These are phyloP conservation scores for Calocera viscosa DNA, from an alignment of 768 basidiomycete genomes.

Conservation along the genomic window DNA sequence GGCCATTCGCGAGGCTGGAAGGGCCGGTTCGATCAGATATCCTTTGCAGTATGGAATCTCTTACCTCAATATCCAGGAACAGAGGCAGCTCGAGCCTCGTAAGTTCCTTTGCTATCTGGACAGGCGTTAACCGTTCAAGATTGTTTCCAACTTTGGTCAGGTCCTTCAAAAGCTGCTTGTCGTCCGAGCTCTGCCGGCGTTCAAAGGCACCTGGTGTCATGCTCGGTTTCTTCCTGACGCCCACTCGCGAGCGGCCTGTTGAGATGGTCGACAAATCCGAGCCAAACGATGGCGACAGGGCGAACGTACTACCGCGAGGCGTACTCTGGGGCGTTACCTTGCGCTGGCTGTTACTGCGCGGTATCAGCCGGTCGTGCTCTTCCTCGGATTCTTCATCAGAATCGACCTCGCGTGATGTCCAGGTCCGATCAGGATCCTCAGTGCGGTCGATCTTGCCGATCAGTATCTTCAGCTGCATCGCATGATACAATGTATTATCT, in stretches of 20 bases:
- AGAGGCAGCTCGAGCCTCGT: neutral
- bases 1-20: neutral
- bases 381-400: neutral
- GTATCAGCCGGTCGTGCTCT: neutral
- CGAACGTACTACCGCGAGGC: neutral
- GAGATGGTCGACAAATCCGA: neutral
- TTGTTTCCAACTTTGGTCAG: neutral
- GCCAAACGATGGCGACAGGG: neutral
- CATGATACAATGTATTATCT: neutral
- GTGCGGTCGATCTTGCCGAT: neutral
- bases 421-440: neutral
- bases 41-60: neutral
- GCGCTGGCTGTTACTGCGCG: neutral
- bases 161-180: slow-evolving; percentile 7
- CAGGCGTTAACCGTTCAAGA: neutral
- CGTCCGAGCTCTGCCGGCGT: slow-evolving; percentile 2
- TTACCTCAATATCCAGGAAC: slow-evolving; percentile 5
- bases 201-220: slow-evolving; percentile 21
- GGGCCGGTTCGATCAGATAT: neutral
- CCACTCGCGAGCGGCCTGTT: neutral
- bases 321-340: neutral
- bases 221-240: slow-evolving; percentile 23
- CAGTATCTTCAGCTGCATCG: neutral
- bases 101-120: neutral
- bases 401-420: neutral